A percentile compares a stretch with the other conserved stretches of the same genome.
Conservation (phyloP, 108 stramenopile species). For the Stephanodiscus minutulus region DNA sequence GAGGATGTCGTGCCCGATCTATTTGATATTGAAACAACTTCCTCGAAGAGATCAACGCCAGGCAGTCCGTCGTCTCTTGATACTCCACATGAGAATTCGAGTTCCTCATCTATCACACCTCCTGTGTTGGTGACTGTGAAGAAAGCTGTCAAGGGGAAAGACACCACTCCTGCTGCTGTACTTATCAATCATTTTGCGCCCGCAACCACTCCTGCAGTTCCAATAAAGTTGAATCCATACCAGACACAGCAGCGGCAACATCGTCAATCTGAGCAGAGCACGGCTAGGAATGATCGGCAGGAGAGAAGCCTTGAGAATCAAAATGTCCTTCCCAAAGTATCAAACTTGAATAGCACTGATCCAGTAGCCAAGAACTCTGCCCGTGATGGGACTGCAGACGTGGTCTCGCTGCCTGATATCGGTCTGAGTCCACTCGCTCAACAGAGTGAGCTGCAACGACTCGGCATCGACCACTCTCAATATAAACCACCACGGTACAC, state of each 20-base stretch:
- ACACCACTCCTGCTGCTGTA: background rate
- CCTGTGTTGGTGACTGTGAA: background rate
- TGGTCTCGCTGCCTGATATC: constrained; percentile 19
- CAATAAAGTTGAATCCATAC: constrained; percentile 12
- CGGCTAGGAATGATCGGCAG: background rate
- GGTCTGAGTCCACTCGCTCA: constrained; percentile 13
- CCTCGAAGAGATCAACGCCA: background rate
- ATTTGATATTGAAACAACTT: background rate
- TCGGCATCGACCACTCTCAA: constrained; percentile 32
- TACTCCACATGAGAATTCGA: background rate
- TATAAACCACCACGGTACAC: constrained; percentile 32
- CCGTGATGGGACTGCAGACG: background rate
- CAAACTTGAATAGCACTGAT: background rate
- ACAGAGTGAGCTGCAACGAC: constrained; percentile 23
- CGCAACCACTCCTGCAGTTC: background rate
- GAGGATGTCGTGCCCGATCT: background rate
- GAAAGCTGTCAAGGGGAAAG: background rate
- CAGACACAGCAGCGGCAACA: constrained; percentile 5
- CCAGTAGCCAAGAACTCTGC: background rate
- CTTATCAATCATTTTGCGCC: background rate
- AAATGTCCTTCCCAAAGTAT: background rate
- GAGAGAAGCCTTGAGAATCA: background rate
- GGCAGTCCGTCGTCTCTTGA: constrained; percentile 5
- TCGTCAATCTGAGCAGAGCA: constrained; percentile 2
- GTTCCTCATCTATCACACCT: background rate